phyloP scores from a whole-genome alignment of 2,329 filamentous ascomycete species.

The Alternaria brassicicola region DNA sequence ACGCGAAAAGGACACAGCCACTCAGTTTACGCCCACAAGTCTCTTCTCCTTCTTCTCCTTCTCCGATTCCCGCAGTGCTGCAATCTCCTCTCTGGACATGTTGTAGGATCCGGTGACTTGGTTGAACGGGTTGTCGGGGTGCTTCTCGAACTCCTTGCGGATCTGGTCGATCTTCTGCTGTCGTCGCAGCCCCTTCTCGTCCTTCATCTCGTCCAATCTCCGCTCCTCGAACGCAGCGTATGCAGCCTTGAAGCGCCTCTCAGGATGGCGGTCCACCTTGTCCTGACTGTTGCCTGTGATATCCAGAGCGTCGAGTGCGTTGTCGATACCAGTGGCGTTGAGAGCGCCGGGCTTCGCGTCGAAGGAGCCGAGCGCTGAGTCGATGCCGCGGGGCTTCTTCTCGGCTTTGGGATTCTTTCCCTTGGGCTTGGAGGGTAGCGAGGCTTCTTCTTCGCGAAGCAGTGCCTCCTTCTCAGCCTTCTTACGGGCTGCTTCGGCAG shows the following conservation, averaged over 20 bases:
- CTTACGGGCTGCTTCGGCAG: conserved; percentile 80
- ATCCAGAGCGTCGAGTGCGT: conserved; percentile 85
- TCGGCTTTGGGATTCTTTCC: conserved; percentile 68
- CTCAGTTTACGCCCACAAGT: conserved; percentile 51
- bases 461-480: conserved; percentile 91
- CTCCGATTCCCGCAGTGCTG: conserved; percentile 68
- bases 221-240: conserved; percentile 82
- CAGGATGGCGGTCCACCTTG: conserved; percentile 87
- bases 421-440: conserved; percentile 67
- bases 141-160: conserved; percentile 91
- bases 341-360: conserved; percentile 60
- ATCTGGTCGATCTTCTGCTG: conserved; percentile 86
- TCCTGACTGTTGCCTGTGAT: conserved; percentile 65
- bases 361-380: conserved; percentile 60
- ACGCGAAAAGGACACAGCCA: conserved; percentile 8
- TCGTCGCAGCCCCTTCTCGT: conserved; percentile 78
- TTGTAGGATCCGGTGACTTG: conserved; percentile 79
- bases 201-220: conserved; percentile 81
- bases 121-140: conserved; percentile 94
- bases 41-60: conserved; percentile 75
- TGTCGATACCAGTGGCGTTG: conserved; percentile 88
- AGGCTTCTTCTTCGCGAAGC: conserved; percentile 80
- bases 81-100: conserved; percentile 76
- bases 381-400: conserved; percentile 69
- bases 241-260: conserved; percentile 85